Conservation (phyloP, 2,329 filamentous ascomycete species). For the Helicocarpus griseus region DNA sequence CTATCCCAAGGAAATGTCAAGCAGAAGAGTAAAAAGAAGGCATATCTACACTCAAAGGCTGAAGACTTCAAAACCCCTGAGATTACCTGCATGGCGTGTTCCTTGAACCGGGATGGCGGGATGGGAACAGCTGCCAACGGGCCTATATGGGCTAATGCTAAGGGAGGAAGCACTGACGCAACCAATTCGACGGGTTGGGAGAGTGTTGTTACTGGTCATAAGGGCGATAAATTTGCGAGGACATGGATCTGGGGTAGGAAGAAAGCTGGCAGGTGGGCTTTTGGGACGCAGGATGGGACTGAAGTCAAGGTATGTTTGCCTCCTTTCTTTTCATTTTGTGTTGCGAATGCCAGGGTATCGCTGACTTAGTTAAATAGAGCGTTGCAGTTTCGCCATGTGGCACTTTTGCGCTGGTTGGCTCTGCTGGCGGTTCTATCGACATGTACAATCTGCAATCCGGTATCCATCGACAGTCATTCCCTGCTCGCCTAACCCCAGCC, state of each 20-base stretch:
- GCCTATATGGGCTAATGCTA: conserved; percentile 72
- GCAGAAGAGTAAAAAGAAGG: conserved; percentile 72
- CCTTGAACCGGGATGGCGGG: conserved; percentile 86
- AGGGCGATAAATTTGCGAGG: conserved; percentile 70
- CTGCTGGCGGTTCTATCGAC: conserved; percentile 70
- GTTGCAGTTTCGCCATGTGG: conserved; percentile 87
- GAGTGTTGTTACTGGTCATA: conserved; percentile 88
- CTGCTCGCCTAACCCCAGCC: conserved; percentile 63
- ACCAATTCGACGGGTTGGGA: conserved; percentile 88
- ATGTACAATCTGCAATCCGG: conserved; percentile 98
- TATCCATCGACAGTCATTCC: conserved; percentile 76
- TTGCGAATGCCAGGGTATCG: neutral
- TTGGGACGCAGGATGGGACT: conserved; percentile 74
- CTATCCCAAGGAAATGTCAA: conserved; percentile 83
- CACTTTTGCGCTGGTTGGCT: conserved; percentile 86
- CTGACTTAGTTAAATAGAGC: conserved; percentile 42
- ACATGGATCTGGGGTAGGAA: conserved; percentile 99
- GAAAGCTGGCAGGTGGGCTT: conserved; percentile 83
- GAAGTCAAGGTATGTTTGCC: conserved; percentile 49
- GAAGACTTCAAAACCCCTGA: conserved; percentile 71
- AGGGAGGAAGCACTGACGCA: conserved; percentile 57
- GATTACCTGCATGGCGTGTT: conserved; percentile 84
- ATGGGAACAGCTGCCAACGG: conserved; percentile 76
- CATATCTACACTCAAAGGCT: conserved; percentile 13
- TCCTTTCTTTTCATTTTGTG: neutral